phyloP scores from a whole-genome alignment of 2,329 filamentous ascomycete genomes.

The Claviceps capensis region DNA sequence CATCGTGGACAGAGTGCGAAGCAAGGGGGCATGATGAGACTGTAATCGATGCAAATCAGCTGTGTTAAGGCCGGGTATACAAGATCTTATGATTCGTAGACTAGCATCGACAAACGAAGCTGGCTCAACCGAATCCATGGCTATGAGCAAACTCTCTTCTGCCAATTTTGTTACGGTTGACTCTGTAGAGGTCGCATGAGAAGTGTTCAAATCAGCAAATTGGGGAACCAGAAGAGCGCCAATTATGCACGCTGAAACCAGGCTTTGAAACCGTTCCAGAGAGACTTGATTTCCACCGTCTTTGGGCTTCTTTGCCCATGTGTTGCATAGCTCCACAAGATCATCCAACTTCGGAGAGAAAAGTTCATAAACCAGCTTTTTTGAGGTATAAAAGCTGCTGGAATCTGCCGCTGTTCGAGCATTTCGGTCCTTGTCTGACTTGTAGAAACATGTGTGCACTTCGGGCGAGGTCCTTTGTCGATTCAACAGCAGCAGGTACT shows the following conservation, averaged over 20 bases:
- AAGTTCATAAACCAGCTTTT: conserved; percentile 39
- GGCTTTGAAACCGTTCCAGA: conserved; percentile 36
- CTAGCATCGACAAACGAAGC: conserved; percentile 31
- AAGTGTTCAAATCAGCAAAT: conserved; percentile 31
- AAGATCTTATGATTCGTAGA: conserved; percentile 29
- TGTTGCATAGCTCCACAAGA: conserved; percentile 29
- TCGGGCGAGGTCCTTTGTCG: conserved; percentile 5
- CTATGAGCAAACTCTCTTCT: conserved; percentile 25
- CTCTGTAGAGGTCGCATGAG: conserved; percentile 35
- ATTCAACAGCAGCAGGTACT: conserved; percentile 42
- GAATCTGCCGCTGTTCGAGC: conserved; percentile 15
- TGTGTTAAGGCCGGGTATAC: conserved; percentile 31
- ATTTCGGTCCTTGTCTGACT: conserved; percentile 4
- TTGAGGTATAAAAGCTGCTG: conserved; percentile 26
- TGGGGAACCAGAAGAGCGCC: conserved; percentile 33
- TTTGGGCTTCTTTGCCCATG: conserved; percentile 30
- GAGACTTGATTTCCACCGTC: conserved; percentile 37
- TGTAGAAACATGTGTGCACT: conserved; percentile 1
- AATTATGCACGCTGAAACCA: conserved; percentile 33
- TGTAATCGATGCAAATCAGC: conserved; percentile 24
- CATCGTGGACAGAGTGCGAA: conserved; percentile 29
- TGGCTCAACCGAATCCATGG: conserved; percentile 31
- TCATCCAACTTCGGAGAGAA: conserved; percentile 39
- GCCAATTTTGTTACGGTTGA: conserved; percentile 26
- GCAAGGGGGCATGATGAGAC: conserved; percentile 24